These are phyloP conservation scores for Suillus clintonianus DNA, from an alignment of 768 basidiomycete species.

Conservation along the genomic window DNA sequence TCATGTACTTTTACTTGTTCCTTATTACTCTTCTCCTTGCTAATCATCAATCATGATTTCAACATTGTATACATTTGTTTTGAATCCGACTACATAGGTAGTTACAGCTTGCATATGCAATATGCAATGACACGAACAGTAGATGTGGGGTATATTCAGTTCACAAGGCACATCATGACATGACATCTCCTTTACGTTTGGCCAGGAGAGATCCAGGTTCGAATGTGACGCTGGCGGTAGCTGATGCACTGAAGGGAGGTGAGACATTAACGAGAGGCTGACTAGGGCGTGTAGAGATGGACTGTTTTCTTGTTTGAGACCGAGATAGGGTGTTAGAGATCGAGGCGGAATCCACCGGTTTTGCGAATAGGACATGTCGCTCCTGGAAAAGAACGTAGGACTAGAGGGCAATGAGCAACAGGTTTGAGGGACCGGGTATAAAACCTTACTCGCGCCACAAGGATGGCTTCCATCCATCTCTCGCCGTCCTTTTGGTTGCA, in stretches of 20 bases:
- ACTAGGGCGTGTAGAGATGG: constrained; percentile 36
- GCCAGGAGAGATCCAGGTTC: constrained; percentile 76
- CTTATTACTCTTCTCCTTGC: not conserved
- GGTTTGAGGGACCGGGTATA: constrained; percentile 1
- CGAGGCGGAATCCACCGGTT: constrained; percentile 20
- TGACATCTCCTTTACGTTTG: constrained; percentile 43
- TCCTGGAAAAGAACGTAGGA: constrained; percentile 86
- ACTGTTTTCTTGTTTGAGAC: constrained; percentile 38
- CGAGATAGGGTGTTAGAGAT: constrained; percentile 37
- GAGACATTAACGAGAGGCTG: constrained; percentile 53
- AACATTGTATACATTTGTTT: not conserved
- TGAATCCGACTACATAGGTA: not conserved
- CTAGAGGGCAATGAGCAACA: constrained; percentile 38
- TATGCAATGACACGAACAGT: not conserved
- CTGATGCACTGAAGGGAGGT: constrained; percentile 36
- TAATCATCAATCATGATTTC: not conserved
- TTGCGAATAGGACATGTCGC: constrained; percentile 56
- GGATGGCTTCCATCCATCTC: constrained; percentile 77
- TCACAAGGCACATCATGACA: constrained; percentile 3
- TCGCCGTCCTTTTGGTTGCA: constrained; percentile 74
- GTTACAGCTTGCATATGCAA: not conserved
- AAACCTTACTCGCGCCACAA: constrained; percentile 74
- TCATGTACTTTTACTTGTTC: not conserved
- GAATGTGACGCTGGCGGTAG: constrained; percentile 50
- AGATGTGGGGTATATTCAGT: not conserved